Conservation (phyloP, 2,329 filamentous ascomycete species). For the Aspergillus sp. region DNA sequence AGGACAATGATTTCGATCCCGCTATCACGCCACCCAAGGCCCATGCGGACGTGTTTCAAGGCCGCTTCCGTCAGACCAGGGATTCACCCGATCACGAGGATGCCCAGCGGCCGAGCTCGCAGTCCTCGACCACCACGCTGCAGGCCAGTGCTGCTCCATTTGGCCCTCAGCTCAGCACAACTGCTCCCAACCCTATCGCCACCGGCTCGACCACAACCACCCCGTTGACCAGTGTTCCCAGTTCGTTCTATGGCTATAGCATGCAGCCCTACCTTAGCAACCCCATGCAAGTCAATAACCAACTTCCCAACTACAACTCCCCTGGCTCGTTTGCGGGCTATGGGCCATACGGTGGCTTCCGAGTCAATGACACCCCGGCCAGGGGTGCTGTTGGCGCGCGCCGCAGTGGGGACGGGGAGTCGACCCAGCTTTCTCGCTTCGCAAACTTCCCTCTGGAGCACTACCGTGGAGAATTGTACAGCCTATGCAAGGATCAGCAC, state of each 20-base stretch:
- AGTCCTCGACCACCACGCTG: slow-evolving; percentile 62
- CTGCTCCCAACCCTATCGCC: slow-evolving; percentile 23
- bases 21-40: slow-evolving; percentile 48
- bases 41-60: slow-evolving; percentile 54
- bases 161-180: slow-evolving; percentile 53
- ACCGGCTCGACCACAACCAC: slow-evolving; percentile 22
- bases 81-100: slow-evolving; percentile 41
- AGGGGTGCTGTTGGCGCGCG: slow-evolving; percentile 66
- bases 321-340: slow-evolving; percentile 51
- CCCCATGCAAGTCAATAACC: slow-evolving; percentile 29
- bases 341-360: slow-evolving; percentile 47
- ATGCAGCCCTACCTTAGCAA: slow-evolving; percentile 51
- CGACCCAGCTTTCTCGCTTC: slow-evolving; percentile 66
- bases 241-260: slow-evolving; percentile 46
- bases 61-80: slow-evolving; percentile 65
- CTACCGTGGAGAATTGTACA: slow-evolving; percentile 76
- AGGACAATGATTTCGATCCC: slow-evolving; percentile 53
- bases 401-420: slow-evolving; percentile 39
- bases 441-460: slow-evolving; percentile 75
- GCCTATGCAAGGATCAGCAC: slow-evolving; percentile 94
- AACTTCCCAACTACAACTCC: slow-evolving; percentile 42
- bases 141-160: slow-evolving; percentile 77
- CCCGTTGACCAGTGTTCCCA: slow-evolving; percentile 29
- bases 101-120: slow-evolving; percentile 42
- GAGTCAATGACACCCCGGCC: slow-evolving; percentile 66